Conservation (phyloP, 768 basidiomycete species). For the Panaeolus cyanescens region DNA sequence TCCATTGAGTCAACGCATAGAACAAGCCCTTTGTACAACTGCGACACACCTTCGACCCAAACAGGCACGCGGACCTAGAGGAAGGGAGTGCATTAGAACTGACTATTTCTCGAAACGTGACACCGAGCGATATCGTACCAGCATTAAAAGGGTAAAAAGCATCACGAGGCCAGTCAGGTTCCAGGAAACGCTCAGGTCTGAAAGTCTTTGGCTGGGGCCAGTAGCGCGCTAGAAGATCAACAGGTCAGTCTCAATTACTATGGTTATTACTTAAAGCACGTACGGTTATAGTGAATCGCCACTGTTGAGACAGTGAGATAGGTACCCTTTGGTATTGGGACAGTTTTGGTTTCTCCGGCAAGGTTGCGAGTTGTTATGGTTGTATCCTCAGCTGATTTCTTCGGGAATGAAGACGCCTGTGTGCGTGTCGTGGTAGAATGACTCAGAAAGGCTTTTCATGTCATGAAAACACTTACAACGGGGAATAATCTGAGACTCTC, state of each 20-base stretch:
- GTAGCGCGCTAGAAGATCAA: conserved; percentile 38
- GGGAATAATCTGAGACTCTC: conserved; percentile 43
- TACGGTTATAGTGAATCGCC: conserved; percentile 47
- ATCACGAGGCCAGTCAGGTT: conserved; percentile 29
- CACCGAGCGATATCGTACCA: conserved; percentile 22
- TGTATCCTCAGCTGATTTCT: conserved; percentile 39
- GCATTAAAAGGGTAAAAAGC: conserved; percentile 56
- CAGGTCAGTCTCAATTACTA: background rate
- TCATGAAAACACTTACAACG: conserved; percentile 5
- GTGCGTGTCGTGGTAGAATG: background rate
- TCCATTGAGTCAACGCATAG: background rate
- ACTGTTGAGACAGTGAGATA: conserved; percentile 26
- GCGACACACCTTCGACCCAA: conserved; percentile 21
- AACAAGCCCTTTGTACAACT: background rate
- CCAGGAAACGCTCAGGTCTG: conserved; percentile 21
- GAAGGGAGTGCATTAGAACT: background rate
- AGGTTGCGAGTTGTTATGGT: conserved; percentile 24
- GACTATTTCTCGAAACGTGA: background rate
- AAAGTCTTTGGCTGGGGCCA: conserved; percentile 49
- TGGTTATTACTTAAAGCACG: background rate
- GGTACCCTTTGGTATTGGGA: conserved; percentile 30
- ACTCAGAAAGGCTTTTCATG: background rate
- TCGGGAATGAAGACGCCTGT: conserved; percentile 34
- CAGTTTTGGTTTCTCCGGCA: conserved; percentile 27
- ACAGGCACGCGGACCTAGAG: conserved; percentile 21